A percentile compares a stretch with the other conserved stretches of the same genome.
These are phyloP conservation scores for Cyberlindnera maritima DNA, from an alignment of 805 yeast species.

Conservation along the genomic window DNA sequence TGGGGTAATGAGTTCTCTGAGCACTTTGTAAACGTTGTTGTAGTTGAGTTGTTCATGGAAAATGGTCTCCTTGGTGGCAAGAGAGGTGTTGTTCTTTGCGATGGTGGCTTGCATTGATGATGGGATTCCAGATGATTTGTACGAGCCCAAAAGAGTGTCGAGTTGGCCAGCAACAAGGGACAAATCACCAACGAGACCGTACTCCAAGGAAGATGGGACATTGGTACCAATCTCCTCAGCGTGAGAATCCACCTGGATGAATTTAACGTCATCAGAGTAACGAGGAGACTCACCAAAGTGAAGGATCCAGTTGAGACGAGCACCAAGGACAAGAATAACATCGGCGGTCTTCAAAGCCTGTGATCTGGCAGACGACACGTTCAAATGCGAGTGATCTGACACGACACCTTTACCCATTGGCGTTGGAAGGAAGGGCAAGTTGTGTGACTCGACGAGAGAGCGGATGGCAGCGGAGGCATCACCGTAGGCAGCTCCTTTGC, in stretches of 20 bases:
- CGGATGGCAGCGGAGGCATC: constrained; percentile 40
- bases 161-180: constrained; percentile 39
- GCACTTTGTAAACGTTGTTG: constrained; percentile 49
- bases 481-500: constrained; percentile 61
- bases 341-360: constrained; percentile 56
- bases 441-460: constrained; percentile 38
- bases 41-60: constrained; percentile 37
- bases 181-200: constrained; percentile 58
- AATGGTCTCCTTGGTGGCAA: constrained; percentile 34
- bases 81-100: constrained; percentile 29
- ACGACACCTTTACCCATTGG: constrained; percentile 80
- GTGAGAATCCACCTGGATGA: constrained; percentile 56
- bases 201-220: constrained; percentile 31
- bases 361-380: constrained; percentile 64
- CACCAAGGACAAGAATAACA: constrained; percentile 59
- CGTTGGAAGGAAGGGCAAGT: constrained; percentile 62
- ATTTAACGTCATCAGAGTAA: constrained; percentile 41
- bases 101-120: constrained; percentile 29
- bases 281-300: constrained; percentile 63
- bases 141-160: constrained; percentile 22
- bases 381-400: constrained; percentile 44
- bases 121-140: constrained; percentile 34
- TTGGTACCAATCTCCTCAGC: constrained; percentile 53
- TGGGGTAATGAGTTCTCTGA: constrained; percentile 39
- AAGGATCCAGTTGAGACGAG: constrained; percentile 70